Conservation (phyloP, 2,329 filamentous ascomycete species). For the Fusarium albosuccineum region DNA sequence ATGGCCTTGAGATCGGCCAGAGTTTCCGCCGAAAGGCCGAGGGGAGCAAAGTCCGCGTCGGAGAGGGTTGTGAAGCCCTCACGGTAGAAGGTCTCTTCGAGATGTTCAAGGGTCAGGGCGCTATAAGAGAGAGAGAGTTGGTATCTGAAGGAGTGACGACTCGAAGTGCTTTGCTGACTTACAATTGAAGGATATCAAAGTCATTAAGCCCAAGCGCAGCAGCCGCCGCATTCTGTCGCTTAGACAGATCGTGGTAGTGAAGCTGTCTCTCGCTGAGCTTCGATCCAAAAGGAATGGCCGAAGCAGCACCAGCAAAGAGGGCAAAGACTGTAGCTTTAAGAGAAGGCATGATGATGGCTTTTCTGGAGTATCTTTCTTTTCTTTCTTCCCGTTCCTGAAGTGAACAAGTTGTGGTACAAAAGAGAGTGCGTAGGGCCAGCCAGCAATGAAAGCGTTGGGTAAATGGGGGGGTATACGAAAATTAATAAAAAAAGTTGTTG, state of each 20-base stretch:
- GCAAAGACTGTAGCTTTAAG: slow-evolving; percentile 59
- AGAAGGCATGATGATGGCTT: slow-evolving; percentile 50
- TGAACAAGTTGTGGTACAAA: slow-evolving; percentile 3
- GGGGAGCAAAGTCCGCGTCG: slow-evolving; percentile 72
- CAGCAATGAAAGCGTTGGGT: slow-evolving; percentile 23
- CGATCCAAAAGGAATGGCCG: slow-evolving; percentile 61
- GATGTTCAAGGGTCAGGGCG: slow-evolving; percentile 79
- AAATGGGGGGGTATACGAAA: not conserved
- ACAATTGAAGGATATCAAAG: slow-evolving; percentile 71
- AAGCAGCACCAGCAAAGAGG: slow-evolving; percentile 59
- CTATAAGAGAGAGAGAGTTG: slow-evolving; percentile 30
- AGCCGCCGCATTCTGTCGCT: slow-evolving; percentile 64
- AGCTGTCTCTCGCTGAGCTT: slow-evolving; percentile 60
- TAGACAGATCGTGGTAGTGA: slow-evolving; percentile 61
- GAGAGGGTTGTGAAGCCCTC: slow-evolving; percentile 77
- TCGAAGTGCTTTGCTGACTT: slow-evolving; percentile 45
- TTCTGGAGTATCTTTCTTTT: slow-evolving; percentile 31
- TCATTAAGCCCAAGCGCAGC: slow-evolving; percentile 62
- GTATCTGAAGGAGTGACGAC: not conserved
- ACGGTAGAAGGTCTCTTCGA: slow-evolving; percentile 80
- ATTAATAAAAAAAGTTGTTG: not conserved
- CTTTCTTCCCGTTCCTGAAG: not conserved
- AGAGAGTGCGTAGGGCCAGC: slow-evolving; percentile 40
- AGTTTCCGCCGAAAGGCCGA: slow-evolving; percentile 48
- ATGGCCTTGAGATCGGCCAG: slow-evolving; percentile 69